Conservation (phyloP, 2,329 filamentous ascomycete genomes). For the Sporothrix variecibatus region DNA sequence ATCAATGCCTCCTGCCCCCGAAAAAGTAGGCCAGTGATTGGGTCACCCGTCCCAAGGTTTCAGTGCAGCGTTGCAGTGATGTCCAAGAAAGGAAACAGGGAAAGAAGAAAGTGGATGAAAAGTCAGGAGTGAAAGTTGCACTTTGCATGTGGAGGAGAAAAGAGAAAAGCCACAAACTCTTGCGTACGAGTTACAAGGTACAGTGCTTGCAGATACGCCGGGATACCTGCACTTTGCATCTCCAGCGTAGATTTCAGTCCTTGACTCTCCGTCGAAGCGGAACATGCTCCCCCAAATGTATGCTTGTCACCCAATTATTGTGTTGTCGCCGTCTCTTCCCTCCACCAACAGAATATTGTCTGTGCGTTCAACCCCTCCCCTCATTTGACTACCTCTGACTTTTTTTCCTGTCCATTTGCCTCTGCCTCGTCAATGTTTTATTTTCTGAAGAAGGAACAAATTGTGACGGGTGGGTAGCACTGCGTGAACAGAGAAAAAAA, state of each 20-base stretch:
- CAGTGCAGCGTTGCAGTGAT: conserved; percentile 20
- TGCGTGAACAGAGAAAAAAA: neutral
- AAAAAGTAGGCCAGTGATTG: neutral
- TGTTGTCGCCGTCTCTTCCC: neutral
- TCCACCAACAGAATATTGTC: neutral
- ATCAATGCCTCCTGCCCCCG: neutral
- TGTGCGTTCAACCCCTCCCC: conserved; percentile 12
- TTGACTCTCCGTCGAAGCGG: conserved; percentile 1
- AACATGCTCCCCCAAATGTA: neutral
- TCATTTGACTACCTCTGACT: neutral
- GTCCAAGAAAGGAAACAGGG: conserved; percentile 10
- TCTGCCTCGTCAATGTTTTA: neutral
- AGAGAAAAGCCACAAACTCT: neutral
- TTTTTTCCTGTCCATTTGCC: neutral
- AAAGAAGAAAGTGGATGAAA: neutral
- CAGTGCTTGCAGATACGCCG: neutral
- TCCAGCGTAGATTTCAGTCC: conserved; percentile 23
- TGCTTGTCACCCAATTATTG: neutral
- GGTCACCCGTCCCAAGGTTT: conserved; percentile 15
- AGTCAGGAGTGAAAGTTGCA: neutral
- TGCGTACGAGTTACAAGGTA: neutral
- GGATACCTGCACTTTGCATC: neutral
- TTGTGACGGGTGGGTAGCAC: neutral
- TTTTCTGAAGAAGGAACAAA: neutral
- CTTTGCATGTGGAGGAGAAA: neutral